Evolutionary conservation across 441 rosid genomes (phyloP).

Genomic region (Euphorbia corollata): DNA sequence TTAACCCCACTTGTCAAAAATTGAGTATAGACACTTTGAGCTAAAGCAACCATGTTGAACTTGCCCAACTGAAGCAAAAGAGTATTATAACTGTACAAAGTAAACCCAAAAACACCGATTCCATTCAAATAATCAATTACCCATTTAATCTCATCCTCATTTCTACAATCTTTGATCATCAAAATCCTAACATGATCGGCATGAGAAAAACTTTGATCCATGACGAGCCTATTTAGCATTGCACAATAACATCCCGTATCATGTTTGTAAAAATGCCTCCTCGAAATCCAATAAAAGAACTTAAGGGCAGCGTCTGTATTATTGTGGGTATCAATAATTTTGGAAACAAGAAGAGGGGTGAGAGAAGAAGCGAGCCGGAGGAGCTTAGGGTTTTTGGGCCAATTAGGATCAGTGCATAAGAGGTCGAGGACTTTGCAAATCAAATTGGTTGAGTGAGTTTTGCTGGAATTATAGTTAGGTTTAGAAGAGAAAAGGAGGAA

Average conservation of each 20-base stretch:
- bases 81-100: slow-evolving; percentile 46
- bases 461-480: slow-evolving; percentile 14
- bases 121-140: slow-evolving; percentile 38
- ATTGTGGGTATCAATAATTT: slow-evolving; percentile 34
- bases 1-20: slow-evolving; percentile 38
- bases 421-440: slow-evolving; percentile 29
- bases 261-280: slow-evolving; percentile 41
- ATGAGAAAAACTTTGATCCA: slow-evolving; percentile 28
- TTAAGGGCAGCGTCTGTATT: slow-evolving; percentile 25
- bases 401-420: slow-evolving; percentile 25
- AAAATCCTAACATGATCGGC: slow-evolving; percentile 48
- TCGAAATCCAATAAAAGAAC: slow-evolving; percentile 47
- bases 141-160: slow-evolving; percentile 35
- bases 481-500: slow-evolving; percentile 27
- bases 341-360: slow-evolving; percentile 38
- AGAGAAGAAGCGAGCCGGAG: slow-evolving; percentile 25
- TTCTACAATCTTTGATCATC: slow-evolving; percentile 46
- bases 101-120: slow-evolving; percentile 30
- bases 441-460: slow-evolving; percentile 19
- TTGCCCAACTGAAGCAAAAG: slow-evolving; percentile 50
- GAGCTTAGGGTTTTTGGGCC: slow-evolving; percentile 41
- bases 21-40: slow-evolving; percentile 33
- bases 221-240: slow-evolving; percentile 44
- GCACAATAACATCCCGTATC: slow-evolving; percentile 35
- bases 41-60: slow-evolving; percentile 44